A percentile compares a stretch with the other conserved stretches of the same genome.
Conservation (phyloP, 176 grass and related monocot genomes). For the Aegilops umbellulata region DNA sequence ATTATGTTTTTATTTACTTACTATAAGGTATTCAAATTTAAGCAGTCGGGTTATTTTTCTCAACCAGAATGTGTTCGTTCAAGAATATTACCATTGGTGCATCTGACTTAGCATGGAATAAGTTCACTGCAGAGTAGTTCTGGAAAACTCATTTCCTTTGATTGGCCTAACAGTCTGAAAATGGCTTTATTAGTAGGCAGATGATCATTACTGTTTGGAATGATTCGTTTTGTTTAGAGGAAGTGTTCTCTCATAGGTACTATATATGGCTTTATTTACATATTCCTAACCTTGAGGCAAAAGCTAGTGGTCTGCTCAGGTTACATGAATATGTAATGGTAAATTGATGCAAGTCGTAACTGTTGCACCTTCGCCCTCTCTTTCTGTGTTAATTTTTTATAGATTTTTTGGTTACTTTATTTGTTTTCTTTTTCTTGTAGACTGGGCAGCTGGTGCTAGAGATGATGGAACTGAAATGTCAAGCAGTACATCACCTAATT, state of each 20-base stretch:
- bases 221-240: neutral
- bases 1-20: no score
- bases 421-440: neutral
- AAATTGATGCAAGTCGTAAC: neutral
- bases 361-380: neutral
- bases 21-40: no score
- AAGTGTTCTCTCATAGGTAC: neutral
- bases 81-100: no score
- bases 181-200: neutral
- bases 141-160: neutral
- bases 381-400: neutral
- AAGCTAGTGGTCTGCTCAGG: neutral
- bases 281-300: neutral
- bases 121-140: neutral
- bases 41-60: no score
- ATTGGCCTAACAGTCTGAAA: neutral
- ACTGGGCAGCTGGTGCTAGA: neutral
- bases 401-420: neutral
- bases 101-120: neutral
- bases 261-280: neutral
- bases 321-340: neutral
- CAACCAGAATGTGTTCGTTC: no score
- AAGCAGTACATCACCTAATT: neutral
- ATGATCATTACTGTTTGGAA: neutral
- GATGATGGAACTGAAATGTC: neutral